Percentiles rank a stretch among this genome's conserved stretches.
Evolutionary conservation across 1,139 yeast species (phyloP).

Genomic region (Kodamaea plutei): DNA sequence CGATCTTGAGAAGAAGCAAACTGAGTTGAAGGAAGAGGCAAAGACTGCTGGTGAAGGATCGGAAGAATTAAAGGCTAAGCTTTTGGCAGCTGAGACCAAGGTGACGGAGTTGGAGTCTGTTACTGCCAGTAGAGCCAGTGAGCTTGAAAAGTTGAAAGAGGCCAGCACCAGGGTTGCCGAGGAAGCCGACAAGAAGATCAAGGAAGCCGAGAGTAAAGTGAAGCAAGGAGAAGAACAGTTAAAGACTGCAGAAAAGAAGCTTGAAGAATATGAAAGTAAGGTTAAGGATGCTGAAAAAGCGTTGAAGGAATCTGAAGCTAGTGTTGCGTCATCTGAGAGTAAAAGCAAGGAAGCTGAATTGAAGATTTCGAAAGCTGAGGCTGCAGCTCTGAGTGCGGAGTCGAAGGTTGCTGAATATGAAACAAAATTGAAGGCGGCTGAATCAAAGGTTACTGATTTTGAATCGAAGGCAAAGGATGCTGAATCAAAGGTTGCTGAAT

Average conservation of each 20-base stretch:
- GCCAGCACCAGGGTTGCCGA: neutral
- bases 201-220: neutral
- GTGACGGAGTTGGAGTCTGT: neutral
- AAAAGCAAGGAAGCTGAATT: slow-evolving; percentile 1
- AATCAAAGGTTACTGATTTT: neutral
- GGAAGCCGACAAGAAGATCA: neutral
- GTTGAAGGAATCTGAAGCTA: neutral
- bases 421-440: slow-evolving; percentile 3
- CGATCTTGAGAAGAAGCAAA: slow-evolving; percentile 1
- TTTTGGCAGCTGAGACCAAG: neutral
- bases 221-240: neutral
- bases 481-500: no score
- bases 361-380: no score
- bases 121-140: neutral
- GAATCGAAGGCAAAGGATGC: no score
- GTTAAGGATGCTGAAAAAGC: slow-evolving; percentile 1
- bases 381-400: no score
- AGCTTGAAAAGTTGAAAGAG: slow-evolving; percentile 1
- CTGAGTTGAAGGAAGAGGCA: slow-evolving; percentile 1
- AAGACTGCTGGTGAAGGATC: neutral
- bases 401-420: no score
- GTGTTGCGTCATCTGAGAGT: slow-evolving; percentile 2
- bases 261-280: neutral
- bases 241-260: slow-evolving; percentile 1
- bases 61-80: neutral